Percentiles rank a stretch among this genome's conserved stretches.
phyloP scores from a whole-genome alignment of 306 rosid species.

The Citrullus colocynthis region DNA sequence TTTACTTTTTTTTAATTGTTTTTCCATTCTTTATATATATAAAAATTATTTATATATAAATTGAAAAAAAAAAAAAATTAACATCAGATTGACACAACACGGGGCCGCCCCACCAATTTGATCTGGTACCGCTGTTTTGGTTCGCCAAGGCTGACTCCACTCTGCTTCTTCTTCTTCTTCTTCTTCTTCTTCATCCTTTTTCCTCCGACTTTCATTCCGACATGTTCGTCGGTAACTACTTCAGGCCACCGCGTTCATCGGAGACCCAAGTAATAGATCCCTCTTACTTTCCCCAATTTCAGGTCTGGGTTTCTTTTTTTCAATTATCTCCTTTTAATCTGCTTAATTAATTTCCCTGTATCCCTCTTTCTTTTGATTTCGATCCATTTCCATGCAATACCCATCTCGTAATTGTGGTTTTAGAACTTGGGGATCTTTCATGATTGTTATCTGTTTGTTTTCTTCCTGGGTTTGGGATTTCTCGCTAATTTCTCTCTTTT shows the following conservation, averaged over 20 bases:
- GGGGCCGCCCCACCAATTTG: not conserved
- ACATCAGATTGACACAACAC: not conserved
- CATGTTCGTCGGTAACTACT: not conserved
- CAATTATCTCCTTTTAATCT: not conserved
- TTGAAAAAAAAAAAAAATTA: not conserved
- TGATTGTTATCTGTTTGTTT: not conserved
- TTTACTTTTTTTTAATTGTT: not conserved
- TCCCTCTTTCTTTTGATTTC: not conserved
- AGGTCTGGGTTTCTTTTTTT: not conserved
- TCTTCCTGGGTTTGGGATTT: not conserved
- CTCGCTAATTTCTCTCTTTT: not conserved
- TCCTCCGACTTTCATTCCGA: not conserved
- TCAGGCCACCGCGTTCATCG: not conserved
- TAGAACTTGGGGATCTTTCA: not conserved
- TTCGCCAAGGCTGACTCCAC: constrained; percentile 1
- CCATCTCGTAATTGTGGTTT: not conserved
- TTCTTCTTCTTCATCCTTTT: not conserved
- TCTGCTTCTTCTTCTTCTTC: not conserved
- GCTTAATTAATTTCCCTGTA: not conserved
- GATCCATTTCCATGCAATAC: not conserved
- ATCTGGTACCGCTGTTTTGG: constrained; percentile 5
- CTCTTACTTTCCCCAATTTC: not conserved
- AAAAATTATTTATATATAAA: not conserved
- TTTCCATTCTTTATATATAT: not conserved
- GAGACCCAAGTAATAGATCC: not conserved